Evolutionary conservation across 177 flowering plant species (phyloP), one percentile per base, ranked within the genome.

Genomic region (Telopea speciosissima): DNA sequence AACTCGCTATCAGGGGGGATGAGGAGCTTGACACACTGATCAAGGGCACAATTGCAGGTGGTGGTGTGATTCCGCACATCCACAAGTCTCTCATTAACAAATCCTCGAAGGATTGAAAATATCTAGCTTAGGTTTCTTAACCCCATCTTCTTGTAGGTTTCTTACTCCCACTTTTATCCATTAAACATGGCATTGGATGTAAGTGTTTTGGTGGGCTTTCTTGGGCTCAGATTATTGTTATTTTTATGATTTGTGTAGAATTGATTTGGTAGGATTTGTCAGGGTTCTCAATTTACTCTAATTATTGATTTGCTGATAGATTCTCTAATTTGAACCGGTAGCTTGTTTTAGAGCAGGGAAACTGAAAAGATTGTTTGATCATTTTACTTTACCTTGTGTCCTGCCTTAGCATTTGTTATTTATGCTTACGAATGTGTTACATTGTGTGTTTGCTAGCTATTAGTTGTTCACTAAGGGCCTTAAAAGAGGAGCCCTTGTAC

Each of bases 71-170:
- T 56, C 82, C 82, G 52, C 82, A 80, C 68, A 80, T 80, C 67
- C 82, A 80, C 80, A 80, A 80, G 62, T 77, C 80, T 33, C 82
- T 80, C 72, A 80, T 80, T 68, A 80, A 80, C 80, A 80, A 80
- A 68, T 75, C 82, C 67, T 72, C 86, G 45, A 85, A 85, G 71
- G 88, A 85, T 10, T 85, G 76, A 83, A 33, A 45, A 60, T 16
- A 40, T 16, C 36, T 26, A 24, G 1, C 28, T 49, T 62, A 36
- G 21, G 14, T 33, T 24, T 62, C 12, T 1, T 25, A 49, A 49
- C 54, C 19, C 21, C 42, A n/a, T n/a, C 21, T 49, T 28, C 24
- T 3, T 67, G 22, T 49, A 49, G 19, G 40, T 36, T 36, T 36
- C 40, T 36, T 4, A 36, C 40, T 36, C 40, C 40, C 40, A 36